phyloP scores from a whole-genome alignment of 2,329 filamentous ascomycete species.

The Diaporthe nobilis region DNA sequence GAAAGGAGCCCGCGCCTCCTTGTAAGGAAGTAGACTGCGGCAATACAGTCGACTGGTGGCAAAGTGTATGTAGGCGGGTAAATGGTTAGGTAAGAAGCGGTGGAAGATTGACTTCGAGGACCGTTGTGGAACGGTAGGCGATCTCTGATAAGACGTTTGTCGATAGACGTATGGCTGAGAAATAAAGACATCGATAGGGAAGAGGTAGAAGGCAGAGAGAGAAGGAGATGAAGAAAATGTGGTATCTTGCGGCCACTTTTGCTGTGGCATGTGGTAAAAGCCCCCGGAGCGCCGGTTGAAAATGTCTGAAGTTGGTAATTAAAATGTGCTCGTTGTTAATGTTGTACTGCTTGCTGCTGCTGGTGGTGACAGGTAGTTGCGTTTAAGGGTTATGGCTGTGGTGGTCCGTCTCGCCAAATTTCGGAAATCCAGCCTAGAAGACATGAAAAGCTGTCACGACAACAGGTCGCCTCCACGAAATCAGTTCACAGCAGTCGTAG shows the following conservation, averaged over 20 bases:
- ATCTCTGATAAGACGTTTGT: not conserved
- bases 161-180: not conserved
- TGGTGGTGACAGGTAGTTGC: not conserved
- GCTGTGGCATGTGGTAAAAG: slow-evolving; percentile 10
- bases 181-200: not conserved
- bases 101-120: too few relatives aligned
- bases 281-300: slow-evolving; percentile 24
- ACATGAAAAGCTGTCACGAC: not conserved
- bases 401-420: too few relatives aligned
- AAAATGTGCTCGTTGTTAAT: not conserved
- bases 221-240: slow-evolving; percentile 1
- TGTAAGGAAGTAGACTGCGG: not conserved
- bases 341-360: not conserved
- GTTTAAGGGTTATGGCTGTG: too few relatives aligned
- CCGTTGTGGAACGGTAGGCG: not conserved
- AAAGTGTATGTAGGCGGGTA: not conserved
- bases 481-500: slow-evolving; percentile 22
- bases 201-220: not conserved
- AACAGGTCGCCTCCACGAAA: accelerated
- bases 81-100: not conserved
- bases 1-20: not conserved
- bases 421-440: not conserved
- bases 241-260: slow-evolving; percentile 22
- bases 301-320: slow-evolving; percentile 27
- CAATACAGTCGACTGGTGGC: not conserved